Evolutionary conservation across 805 yeast species (phyloP).

Genomic region (Saturnispora galanensis): DNA sequence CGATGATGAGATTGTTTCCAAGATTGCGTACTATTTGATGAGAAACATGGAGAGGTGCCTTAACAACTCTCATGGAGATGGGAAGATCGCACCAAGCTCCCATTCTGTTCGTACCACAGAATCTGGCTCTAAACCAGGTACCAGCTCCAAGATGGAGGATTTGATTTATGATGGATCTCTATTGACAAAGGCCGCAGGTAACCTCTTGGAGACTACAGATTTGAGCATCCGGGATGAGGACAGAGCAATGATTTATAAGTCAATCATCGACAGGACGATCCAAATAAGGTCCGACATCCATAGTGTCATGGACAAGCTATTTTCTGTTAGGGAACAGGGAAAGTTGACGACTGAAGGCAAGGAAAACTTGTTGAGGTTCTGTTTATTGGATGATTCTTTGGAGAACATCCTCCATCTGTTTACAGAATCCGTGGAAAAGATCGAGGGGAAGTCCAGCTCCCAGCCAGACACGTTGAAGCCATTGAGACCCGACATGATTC

Average conservation of each 20-base stretch:
- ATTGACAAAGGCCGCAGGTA: conserved; percentile 65
- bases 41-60: conserved; percentile 42
- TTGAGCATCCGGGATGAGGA: conserved; percentile 23
- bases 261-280: conserved; percentile 41
- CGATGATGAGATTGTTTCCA: conserved; percentile 41
- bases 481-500: conserved; percentile 20
- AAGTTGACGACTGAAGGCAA: conserved; percentile 43
- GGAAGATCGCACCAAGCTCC: background rate
- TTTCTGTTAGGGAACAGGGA: conserved; percentile 36
- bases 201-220: conserved; percentile 37
- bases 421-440: conserved; percentile 15
- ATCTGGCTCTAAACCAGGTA: conserved; percentile 4
- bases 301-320: conserved; percentile 39
- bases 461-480: background rate
- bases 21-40: conserved; percentile 48
- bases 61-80: conserved; percentile 10
- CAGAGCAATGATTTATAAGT: conserved; percentile 37
- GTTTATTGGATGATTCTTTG: conserved; percentile 44
- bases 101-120: conserved; percentile 18
- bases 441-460: background rate
- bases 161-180: conserved; percentile 68
- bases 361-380: conserved; percentile 42
- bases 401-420: conserved; percentile 44
- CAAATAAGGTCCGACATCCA: conserved; percentile 43
- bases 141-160: conserved; percentile 36